A percentile compares a stretch with the other conserved stretches of the same genome.
phyloP scores from a whole-genome alignment of 2,329 filamentous ascomycete genomes.

The Stemphylium beticola region DNA sequence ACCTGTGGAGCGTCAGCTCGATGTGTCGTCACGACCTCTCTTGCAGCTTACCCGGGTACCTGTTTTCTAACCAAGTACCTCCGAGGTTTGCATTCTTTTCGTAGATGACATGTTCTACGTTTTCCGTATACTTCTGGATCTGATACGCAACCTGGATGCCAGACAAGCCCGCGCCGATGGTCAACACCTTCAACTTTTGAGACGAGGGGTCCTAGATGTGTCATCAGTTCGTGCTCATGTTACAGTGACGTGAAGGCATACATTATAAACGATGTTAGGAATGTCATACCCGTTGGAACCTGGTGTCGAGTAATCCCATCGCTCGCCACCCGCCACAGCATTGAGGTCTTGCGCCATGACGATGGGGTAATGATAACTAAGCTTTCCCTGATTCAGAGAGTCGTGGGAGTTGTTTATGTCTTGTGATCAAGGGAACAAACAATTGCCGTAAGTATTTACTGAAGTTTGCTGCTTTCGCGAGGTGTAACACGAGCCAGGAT shows the following conservation, averaged over 20 bases:
- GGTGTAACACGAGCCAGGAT: too few relatives aligned
- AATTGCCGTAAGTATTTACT: too few relatives aligned
- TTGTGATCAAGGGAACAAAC: too few relatives aligned
- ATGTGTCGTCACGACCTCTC: too few relatives aligned
- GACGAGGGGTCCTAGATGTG: conserved; percentile 18
- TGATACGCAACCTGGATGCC: conserved; percentile 57
- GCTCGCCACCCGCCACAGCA: conserved; percentile 40
- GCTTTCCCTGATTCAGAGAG: background rate
- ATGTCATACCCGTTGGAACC: conserved; percentile 52
- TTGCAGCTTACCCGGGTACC: conserved; percentile 38
- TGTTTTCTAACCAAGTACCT: conserved; percentile 56
- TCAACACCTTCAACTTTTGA: conserved; percentile 53
- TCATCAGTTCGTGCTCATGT: background rate
- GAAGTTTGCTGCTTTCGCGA: too few relatives aligned
- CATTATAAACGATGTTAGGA: conserved; percentile 48
- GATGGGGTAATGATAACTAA: background rate
- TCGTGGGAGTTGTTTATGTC: too few relatives aligned
- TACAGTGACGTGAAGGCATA: conserved; percentile 1
- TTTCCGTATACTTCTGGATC: conserved; percentile 53
- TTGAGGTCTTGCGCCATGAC: conserved; percentile 54
- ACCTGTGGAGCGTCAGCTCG: conserved; percentile 14
- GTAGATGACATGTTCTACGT: conserved; percentile 57
- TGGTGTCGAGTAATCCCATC: conserved; percentile 53
- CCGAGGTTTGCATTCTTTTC: conserved; percentile 56
- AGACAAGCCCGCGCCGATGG: conserved; percentile 57